These are phyloP conservation scores for Solanum megistacrolobum DNA, from an alignment of 257 asterid genomes.

Conservation along the genomic window DNA sequence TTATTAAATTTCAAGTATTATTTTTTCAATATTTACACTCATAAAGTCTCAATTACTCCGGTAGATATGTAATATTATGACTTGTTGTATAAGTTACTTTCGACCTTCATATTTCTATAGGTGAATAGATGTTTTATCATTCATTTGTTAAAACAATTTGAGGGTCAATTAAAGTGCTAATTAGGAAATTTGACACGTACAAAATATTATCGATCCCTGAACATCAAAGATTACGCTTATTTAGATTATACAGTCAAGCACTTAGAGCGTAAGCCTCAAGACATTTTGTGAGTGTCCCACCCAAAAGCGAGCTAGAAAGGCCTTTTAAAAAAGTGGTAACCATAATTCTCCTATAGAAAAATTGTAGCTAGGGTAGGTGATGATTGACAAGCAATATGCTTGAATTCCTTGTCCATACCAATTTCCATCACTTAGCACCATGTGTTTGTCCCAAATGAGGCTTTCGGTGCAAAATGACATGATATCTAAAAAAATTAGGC, in stretches of 20 bases:
- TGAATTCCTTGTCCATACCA: neutral
- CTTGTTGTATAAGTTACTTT: neutral
- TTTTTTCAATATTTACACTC: neutral
- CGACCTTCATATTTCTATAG: no score
- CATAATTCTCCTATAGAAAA: neutral
- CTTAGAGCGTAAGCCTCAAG: neutral
- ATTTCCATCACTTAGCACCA: neutral
- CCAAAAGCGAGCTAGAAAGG: neutral
- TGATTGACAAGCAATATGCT: neutral
- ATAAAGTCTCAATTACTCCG: neutral
- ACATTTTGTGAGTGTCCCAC: neutral
- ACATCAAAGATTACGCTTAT: no score
- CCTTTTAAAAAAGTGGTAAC: neutral
- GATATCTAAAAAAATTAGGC: neutral
- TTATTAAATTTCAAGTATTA: neutral
- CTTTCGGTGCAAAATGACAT: neutral
- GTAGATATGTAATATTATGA: neutral
- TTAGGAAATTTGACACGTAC: neutral
- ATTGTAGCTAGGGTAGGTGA: neutral
- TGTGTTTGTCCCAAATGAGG: neutral
- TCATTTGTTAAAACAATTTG: no score
- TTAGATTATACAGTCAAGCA: no score
- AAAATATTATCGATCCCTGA: no score
- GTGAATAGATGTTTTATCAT: no score
- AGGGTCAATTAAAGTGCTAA: neutral